Evolutionary conservation across 2,329 filamentous ascomycete species (phyloP).

Genomic region (Trichoderma oligosporum): DNA sequence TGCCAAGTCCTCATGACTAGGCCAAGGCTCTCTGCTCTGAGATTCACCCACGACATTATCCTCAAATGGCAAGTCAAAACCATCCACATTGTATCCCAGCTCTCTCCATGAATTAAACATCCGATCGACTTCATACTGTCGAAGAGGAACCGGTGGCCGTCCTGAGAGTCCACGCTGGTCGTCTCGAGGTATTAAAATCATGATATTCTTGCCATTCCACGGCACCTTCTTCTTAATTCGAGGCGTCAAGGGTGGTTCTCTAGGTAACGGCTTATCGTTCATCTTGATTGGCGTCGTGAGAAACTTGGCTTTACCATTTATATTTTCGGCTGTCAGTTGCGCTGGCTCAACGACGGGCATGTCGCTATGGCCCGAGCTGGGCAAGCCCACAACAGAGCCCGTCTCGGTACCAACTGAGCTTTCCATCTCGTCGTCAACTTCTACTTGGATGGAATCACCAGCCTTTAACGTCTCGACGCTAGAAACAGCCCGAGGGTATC

Average conservation of each 20-base stretch:
- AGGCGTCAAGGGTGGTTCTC: slow-evolving; percentile 46
- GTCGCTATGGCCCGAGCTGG: background rate
- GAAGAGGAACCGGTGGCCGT: slow-evolving; percentile 52
- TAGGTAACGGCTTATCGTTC: slow-evolving; percentile 36
- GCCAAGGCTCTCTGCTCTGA: slow-evolving; percentile 68
- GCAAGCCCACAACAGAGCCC: slow-evolving; percentile 2
- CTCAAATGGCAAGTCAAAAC: slow-evolving; percentile 62
- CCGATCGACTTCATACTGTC: slow-evolving; percentile 51
- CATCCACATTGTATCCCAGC: slow-evolving; percentile 63
- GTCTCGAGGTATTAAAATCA: slow-evolving; percentile 65
- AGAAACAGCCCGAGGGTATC: slow-evolving; percentile 46
- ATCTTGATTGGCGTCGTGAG: slow-evolving; percentile 34
- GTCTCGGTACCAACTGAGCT: slow-evolving; percentile 34
- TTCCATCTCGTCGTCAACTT: slow-evolving; percentile 26
- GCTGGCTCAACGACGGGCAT: slow-evolving; percentile 6
- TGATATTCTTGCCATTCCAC: slow-evolving; percentile 72
- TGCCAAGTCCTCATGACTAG: slow-evolving; percentile 55
- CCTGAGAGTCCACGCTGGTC: slow-evolving; percentile 60
- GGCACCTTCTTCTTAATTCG: slow-evolving; percentile 66
- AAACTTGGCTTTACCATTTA: slow-evolving; percentile 28
- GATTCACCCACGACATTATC: slow-evolving; percentile 43
- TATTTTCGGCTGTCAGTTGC: slow-evolving; percentile 1
- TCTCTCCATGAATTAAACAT: slow-evolving; percentile 66
- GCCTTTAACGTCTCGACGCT: slow-evolving; percentile 55
- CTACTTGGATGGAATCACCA: slow-evolving; percentile 24